Evolutionary conservation across 202 grass and related monocot genomes (phyloP).

Genomic region (Elaeis oleifera): DNA sequence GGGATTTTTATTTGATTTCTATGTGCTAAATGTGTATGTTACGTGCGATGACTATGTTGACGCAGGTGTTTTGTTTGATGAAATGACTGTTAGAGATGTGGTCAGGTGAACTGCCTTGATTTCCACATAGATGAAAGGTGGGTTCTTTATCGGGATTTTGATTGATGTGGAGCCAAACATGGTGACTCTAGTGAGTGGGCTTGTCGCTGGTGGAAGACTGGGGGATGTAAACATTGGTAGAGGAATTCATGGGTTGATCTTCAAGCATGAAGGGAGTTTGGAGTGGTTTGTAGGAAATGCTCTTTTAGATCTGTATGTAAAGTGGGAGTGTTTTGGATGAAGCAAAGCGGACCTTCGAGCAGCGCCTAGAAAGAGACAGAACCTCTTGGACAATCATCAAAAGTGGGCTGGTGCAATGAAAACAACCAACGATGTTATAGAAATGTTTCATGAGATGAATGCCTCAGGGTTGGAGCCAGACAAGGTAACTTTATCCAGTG

Average conservation of each 20-base stretch:
- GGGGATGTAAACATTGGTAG: conserved; percentile 8
- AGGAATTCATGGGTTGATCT: conserved; percentile 19
- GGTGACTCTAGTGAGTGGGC: conserved; percentile 21
- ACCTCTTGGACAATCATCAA: conserved; percentile 38
- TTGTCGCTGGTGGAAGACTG: conserved; percentile 28
- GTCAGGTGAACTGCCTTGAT: conserved; percentile 44
- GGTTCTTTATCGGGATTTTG: conserved; percentile 9
- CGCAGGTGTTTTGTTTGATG: conserved; percentile 38
- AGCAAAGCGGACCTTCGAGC: conserved; percentile 24
- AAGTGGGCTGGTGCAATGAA: conserved; percentile 44
- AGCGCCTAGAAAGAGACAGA: conserved; percentile 25
- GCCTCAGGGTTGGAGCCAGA: conserved; percentile 31
- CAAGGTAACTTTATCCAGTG: conserved; percentile 35
- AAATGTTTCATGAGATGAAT: conserved; percentile 37
- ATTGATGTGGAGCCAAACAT: conserved; percentile 27
- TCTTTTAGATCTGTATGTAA: conserved; percentile 41
- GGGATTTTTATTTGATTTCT: conserved; percentile 23
- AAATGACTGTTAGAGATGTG: conserved; percentile 30
- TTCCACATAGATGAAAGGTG: conserved; percentile 16
- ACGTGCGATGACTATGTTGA: conserved; percentile 11
- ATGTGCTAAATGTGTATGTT: conserved; percentile 26
- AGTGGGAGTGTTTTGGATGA: conserved; percentile 32
- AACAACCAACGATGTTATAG: conserved; percentile 21
- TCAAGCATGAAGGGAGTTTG: conserved; percentile 22
- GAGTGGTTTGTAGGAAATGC: conserved; percentile 28